Evolutionary conservation across 192 early-diverging fungal genomes (phyloP), one percentile per base, ranked within the genome.

Genomic region (Backusella westeae): DNA sequence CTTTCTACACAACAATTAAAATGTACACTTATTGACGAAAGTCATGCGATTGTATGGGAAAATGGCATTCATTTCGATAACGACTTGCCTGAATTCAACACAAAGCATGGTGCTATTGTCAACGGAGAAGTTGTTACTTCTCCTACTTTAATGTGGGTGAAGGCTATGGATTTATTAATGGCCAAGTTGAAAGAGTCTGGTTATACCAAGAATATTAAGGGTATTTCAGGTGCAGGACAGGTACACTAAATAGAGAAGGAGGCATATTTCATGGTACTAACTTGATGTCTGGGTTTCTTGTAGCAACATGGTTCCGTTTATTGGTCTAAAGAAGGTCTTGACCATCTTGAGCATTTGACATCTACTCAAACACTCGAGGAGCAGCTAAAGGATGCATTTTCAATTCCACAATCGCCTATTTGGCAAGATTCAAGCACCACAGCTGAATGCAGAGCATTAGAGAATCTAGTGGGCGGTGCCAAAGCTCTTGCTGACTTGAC

Each of bases 251-350:
- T 23, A 23, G 32, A 21, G 9, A 3, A 41, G 34, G 9, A 68
- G 6, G 4, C 41, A 0, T 42, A 19, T 29, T 15, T 23, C 71
- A 26, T n/a, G 19, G n/a, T 49, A n/a, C 19, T 49, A 17, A 49
- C 4, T 26, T 35, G 10, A 32, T 29, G 23, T 4, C 32, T 42
- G 35, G 14, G 19, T 41, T 36, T 44, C 8, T 38, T 63, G 3
- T 75, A 94, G 91, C 95, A 96, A 87, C 95, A 96, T 66, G 95
- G 93, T 17, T 92, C 90, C 75, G 93, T 96, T 2, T 96, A 91
- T 82, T 96, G 93, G 93, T 79, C 82, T 8, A 49, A 81, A 9
- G 35, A 78, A 1, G 91, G 90, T 3, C 70, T 84, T 19, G 72
- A 86, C 0, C 14, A 77, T 3, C 78, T 94, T 6, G 41, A 21